Evolutionary conservation across 805 yeast genomes (phyloP).

Genomic region (Allodekkera sacchari): DNA sequence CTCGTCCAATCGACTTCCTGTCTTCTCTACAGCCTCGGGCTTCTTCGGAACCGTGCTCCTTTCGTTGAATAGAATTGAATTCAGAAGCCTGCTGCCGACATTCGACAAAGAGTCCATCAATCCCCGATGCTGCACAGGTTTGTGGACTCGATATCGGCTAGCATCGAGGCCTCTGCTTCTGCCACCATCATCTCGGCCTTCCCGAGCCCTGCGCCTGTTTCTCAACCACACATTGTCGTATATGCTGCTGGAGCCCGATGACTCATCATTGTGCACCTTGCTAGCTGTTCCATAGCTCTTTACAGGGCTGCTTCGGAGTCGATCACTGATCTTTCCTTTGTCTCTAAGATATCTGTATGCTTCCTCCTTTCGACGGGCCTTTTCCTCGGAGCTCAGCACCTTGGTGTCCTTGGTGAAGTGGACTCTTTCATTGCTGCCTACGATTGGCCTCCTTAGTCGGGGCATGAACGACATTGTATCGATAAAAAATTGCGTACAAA

Average conservation of each 20-base stretch:
- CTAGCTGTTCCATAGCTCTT: too few relatives aligned
- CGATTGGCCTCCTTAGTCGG: too few relatives aligned
- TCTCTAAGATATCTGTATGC: slow-evolving; percentile 1
- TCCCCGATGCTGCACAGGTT: slow-evolving; percentile 8
- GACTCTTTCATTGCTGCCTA: too few relatives aligned
- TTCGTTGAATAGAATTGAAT: slow-evolving; percentile 23
- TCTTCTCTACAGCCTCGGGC: neutral
- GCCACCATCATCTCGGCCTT: too few relatives aligned
- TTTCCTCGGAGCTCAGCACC: neutral
- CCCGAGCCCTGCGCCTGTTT: too few relatives aligned
- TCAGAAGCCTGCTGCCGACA: slow-evolving; percentile 20
- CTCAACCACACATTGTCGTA: too few relatives aligned
- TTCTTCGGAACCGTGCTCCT: slow-evolving; percentile 5
- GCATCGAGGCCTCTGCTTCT: slow-evolving; percentile 1
- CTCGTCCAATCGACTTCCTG: neutral
- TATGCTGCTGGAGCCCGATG: too few relatives aligned
- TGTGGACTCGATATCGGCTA: slow-evolving; percentile 1
- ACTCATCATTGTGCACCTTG: too few relatives aligned
- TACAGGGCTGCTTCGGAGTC: too few relatives aligned
- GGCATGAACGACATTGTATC: too few relatives aligned
- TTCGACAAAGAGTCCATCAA: slow-evolving; percentile 19
- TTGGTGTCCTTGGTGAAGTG: slow-evolving; percentile 1
- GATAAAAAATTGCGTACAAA: too few relatives aligned
- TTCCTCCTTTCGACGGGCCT: slow-evolving; percentile 2
- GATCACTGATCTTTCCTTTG: slow-evolving; percentile 3